phyloP scores from a whole-genome alignment of 2,329 filamentous ascomycete genomes.

The Phaeosphaeriaceae sp. region DNA sequence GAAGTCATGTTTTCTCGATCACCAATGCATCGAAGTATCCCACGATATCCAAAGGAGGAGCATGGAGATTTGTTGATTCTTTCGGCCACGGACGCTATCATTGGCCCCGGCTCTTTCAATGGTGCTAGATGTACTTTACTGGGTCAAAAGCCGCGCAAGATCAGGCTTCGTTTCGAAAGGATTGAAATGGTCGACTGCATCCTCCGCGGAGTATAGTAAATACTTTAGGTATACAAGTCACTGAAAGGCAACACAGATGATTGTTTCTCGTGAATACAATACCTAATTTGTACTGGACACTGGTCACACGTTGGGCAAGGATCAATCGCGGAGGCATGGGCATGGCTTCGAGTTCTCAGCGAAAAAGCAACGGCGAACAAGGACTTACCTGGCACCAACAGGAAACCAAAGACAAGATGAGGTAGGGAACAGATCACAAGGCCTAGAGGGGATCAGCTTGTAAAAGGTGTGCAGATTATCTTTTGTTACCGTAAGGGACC shows the following conservation, averaged over 20 bases:
- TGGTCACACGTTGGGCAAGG: not conserved
- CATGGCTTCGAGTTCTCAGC: constrained; percentile 1
- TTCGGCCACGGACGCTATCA: too few relatives aligned
- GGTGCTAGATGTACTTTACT: too few relatives aligned
- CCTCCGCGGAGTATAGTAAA: not conserved
- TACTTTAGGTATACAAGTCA: not conserved
- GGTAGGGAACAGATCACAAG: constrained; percentile 16
- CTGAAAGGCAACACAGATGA: not conserved
- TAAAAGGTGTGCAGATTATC: constrained; percentile 27
- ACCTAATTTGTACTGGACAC: not conserved
- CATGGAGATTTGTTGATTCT: too few relatives aligned
- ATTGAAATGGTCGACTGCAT: not conserved
- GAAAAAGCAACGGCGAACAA: constrained; percentile 9
- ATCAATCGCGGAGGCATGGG: not conserved
- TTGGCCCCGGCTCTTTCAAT: too few relatives aligned
- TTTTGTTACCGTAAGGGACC: constrained; percentile 29
- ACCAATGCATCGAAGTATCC: too few relatives aligned
- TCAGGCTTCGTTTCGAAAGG: too few relatives aligned
- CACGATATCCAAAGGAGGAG: too few relatives aligned
- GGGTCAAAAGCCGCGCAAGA: too few relatives aligned
- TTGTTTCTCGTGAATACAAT: not conserved
- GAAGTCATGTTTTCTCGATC: too few relatives aligned
- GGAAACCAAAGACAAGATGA: not conserved
- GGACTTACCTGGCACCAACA: constrained; percentile 18
- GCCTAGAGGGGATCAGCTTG: constrained; percentile 30